Conservation (phyloP, 768 basidiomycete genomes). For the Phanerodontia chrysosporium region DNA sequence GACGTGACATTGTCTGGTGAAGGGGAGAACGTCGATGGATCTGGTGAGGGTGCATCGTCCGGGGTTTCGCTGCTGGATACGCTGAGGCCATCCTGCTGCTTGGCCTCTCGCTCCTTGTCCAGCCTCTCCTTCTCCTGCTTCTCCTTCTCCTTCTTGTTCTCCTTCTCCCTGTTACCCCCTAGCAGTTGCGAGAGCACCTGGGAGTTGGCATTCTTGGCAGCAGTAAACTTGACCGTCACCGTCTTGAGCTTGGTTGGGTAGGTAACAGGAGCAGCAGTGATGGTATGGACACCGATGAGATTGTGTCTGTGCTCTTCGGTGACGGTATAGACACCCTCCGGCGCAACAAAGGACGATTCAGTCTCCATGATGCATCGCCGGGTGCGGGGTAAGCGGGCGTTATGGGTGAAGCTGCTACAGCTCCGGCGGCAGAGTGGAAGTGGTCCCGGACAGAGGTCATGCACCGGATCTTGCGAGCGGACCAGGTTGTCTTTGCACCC, state of each 20-base stretch:
- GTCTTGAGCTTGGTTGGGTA: slow-evolving; percentile 64
- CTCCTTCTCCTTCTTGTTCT: slow-evolving; percentile 31
- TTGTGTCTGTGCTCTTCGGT: slow-evolving; percentile 81
- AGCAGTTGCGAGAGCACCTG: slow-evolving; percentile 70
- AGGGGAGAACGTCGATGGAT: slow-evolving; percentile 22
- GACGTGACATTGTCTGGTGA: slow-evolving; percentile 24
- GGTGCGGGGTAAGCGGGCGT: slow-evolving; percentile 17
- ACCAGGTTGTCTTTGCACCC: slow-evolving; percentile 17
- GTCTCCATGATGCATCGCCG: slow-evolving; percentile 57
- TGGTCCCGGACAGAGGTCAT: slow-evolving; percentile 17
- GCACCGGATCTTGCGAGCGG: slow-evolving; percentile 24
- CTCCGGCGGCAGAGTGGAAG: slow-evolving; percentile 17
- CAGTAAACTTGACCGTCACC: slow-evolving; percentile 59
- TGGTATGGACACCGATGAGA: slow-evolving; percentile 36
- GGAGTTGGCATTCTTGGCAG: slow-evolving; percentile 45
- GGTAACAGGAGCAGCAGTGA: slow-evolving; percentile 25
- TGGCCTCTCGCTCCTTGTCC: slow-evolving; percentile 12
- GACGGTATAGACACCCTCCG: slow-evolving; percentile 86
- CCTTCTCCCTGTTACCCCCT: slow-evolving; percentile 58
- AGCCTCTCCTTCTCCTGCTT: slow-evolving; percentile 15
- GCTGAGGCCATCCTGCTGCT: slow-evolving; percentile 46
- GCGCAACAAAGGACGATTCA: slow-evolving; percentile 82
- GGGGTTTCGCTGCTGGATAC: slow-evolving; percentile 80
- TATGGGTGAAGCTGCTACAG: slow-evolving; percentile 2
- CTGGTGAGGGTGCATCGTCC: slow-evolving; percentile 48